Evolutionary conservation across 2,329 filamentous ascomycete species (phyloP), one percentile per base, ranked within the genome.

Genomic region (Raffaelea arxii): DNA sequence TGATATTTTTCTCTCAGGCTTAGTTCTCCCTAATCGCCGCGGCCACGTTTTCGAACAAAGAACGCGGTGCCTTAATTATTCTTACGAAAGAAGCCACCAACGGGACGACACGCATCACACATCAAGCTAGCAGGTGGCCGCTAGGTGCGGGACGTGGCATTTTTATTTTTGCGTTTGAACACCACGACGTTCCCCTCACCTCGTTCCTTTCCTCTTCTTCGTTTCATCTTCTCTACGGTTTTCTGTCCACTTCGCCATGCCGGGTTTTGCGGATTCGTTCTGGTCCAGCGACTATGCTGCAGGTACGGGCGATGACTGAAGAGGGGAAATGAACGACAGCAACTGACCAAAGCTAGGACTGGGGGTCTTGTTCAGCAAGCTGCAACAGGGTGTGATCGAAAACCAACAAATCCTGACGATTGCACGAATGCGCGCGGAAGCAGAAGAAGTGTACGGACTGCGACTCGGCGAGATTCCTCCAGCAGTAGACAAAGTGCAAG

Each of bases 211-310:
- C 27, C 16, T 32, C 27, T 32, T 9, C 27, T 32, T 25, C 18
- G 22, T 41, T 25, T 23, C 16, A n/a, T 4, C 25, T 19, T 9
- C 25, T 25, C 7, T 23, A 25, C 14, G 38, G 10, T 41, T 25
- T 24, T 36, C 19, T 36, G 7, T 36, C 14, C 16, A n/a, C 32
- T 16, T 36, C 27, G 27, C 66, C 63, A 91, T 91, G 86, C 84
- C 86, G 56, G 80, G 86, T 59, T 97, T 98, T 68, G 82, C 89
- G 56, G 88, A 91, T 69, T 95, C 90, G 43, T 97, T 98, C 71
- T 98, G 92, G 92, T 95, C 92, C 52, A 80, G 80, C 63, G 92
- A 98, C 76, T 97, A 97, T 75, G 91, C 91, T 63, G 89, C 86
- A 73, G 90, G 85, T 86, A 70, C n/a, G n/a, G n/a, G n/a, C n/a